phyloP scores from a whole-genome alignment of 805 yeast species.

The Starmerella riodocensis region DNA sequence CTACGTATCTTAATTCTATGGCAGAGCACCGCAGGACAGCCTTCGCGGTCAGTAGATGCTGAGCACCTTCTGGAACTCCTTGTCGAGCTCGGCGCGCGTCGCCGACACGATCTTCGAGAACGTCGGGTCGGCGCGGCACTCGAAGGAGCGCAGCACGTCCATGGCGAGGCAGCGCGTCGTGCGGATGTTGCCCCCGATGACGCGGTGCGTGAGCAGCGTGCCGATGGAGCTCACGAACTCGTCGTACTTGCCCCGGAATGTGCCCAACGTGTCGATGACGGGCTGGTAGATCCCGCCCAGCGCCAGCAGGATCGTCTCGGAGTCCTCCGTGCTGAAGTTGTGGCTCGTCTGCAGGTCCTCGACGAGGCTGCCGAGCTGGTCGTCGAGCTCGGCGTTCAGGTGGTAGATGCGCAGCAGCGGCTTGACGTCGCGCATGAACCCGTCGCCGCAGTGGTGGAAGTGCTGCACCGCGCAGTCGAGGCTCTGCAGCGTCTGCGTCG shows the following conservation, averaged over 20 bases:
- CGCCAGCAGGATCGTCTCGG: slow-evolving; percentile 7
- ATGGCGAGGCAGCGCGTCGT: slow-evolving; percentile 8
- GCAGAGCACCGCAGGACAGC: too few species aligned
- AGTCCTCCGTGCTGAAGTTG: slow-evolving; percentile 8
- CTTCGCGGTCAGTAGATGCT: slow-evolving; percentile 10
- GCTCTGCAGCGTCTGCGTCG: neutral
- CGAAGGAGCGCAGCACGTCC: slow-evolving; percentile 10
- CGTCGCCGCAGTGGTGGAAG: slow-evolving; percentile 5
- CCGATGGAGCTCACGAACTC: slow-evolving; percentile 13
- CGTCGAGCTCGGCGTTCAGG: slow-evolving; percentile 7
- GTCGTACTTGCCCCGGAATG: slow-evolving; percentile 3
- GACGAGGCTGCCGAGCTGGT: slow-evolving; percentile 8
- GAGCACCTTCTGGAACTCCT: slow-evolving; percentile 10
- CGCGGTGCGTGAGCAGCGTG: slow-evolving; percentile 9
- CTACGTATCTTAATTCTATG: too few species aligned
- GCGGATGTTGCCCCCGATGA: slow-evolving; percentile 12
- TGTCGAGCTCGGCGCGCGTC: slow-evolving; percentile 5
- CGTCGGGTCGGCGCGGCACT: slow-evolving; percentile 7
- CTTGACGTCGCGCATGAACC: slow-evolving; percentile 5
- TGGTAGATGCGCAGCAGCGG: slow-evolving; percentile 10
- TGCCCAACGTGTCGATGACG: slow-evolving; percentile 1
- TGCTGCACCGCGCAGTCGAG: slow-evolving; percentile 4
- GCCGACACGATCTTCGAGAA: slow-evolving; percentile 4
- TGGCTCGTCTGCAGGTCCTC: slow-evolving; percentile 17
- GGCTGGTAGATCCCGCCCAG: slow-evolving; percentile 9